A percentile compares a stretch with the other conserved stretches of the same genome.
Conservation (phyloP, 23 red algal genomes). For the Chondrus crispus region DNA sequence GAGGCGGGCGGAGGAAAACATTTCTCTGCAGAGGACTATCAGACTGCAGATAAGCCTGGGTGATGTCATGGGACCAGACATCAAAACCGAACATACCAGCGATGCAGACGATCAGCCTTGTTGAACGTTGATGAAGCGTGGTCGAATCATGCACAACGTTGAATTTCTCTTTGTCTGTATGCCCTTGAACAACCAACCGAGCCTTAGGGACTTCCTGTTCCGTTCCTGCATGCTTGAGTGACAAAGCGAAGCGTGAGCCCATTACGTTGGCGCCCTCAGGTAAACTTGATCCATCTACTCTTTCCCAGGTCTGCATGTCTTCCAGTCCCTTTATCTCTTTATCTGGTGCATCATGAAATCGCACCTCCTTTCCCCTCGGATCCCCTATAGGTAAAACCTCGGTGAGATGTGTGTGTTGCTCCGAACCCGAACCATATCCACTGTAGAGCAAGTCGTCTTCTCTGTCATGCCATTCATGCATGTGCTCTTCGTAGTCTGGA, state of each 20-base stretch:
- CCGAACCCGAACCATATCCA: neutral
- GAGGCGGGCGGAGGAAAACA: neutral
- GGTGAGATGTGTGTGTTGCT: neutral
- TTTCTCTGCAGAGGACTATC: neutral
- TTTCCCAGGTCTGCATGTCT: neutral
- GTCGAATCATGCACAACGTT: conserved; percentile 9
- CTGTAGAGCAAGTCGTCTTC: neutral
- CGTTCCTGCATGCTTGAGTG: neutral
- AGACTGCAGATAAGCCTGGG: conserved; percentile 2
- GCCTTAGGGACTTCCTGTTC: neutral
- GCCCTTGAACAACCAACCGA: conserved; percentile 29
- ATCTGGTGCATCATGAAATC: neutral
- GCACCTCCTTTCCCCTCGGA: neutral
- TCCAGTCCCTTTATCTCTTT: neutral
- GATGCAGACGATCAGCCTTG: neutral
- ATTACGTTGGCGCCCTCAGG: neutral
- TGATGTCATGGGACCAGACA: neutral
- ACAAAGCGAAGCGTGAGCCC: neutral
- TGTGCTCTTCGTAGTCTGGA: too few species aligned
- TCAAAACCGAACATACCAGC: neutral
- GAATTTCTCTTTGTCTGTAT: neutral
- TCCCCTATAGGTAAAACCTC: neutral
- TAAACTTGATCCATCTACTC: neutral
- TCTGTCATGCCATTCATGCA: too few species aligned
- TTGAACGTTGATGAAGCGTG: neutral